Conservation (phyloP, 768 basidiomycete species). For the Podaxis rugospora region DNA sequence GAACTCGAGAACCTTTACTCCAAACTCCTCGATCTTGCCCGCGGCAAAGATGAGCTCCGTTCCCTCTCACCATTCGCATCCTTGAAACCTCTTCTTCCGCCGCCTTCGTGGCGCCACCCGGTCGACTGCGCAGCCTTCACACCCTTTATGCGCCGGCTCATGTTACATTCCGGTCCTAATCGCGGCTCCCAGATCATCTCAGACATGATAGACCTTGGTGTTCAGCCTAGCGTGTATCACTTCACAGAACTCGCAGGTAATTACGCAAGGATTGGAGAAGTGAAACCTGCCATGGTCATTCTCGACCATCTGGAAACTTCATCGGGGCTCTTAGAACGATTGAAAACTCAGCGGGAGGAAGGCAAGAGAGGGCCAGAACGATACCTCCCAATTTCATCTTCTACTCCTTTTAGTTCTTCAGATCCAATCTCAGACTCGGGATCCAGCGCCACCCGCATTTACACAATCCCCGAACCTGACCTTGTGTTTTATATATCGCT, state of each 20-base stretch:
- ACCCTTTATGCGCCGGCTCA: constrained; percentile 45
- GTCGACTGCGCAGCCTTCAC: constrained; percentile 36
- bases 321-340: neutral
- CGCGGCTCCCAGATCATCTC: constrained; percentile 35
- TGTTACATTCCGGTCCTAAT: constrained; percentile 22
- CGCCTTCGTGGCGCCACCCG: constrained; percentile 25
- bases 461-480: constrained; percentile 16
- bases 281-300: constrained; percentile 31
- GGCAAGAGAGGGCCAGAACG: neutral
- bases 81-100: constrained; percentile 23
- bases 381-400: neutral
- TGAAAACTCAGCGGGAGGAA: neutral
- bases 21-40: constrained; percentile 30
- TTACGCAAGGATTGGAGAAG: constrained; percentile 38
- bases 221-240: constrained; percentile 42
- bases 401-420: neutral
- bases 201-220: constrained; percentile 48
- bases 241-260: constrained; percentile 45
- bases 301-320: constrained; percentile 35
- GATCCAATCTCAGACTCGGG: constrained; percentile 3
- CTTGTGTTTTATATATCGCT: constrained; percentile 33
- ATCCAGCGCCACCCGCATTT: neutral
- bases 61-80: constrained; percentile 1
- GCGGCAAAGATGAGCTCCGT: constrained; percentile 7
- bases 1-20: constrained; percentile 37